Base-by-base conservation (phyloP, 2,329 filamentous ascomycete species). In the Bisporella sp. region DNA sequence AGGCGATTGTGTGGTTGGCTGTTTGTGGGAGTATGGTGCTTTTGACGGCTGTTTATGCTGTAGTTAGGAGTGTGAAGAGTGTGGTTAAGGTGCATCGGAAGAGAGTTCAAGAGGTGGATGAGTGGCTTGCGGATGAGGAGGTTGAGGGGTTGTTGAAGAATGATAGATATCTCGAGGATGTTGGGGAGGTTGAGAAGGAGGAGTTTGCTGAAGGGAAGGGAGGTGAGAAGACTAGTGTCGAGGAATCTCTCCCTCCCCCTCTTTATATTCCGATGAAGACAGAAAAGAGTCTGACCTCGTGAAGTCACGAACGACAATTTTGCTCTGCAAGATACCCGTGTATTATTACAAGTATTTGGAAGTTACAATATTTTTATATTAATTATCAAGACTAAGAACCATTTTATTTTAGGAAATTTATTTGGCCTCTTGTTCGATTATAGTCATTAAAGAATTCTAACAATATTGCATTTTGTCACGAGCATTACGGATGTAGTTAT, bases 41-140 rank as follows among this genome's bases (percentile, higher is more conserved):
- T 31, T 54, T 46, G 21, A 48, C 49, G 30, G 5, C 49, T 41
- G 46, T 49, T 40, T 57, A 57, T 48, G 52, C 47, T 45, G 37
- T 51, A 11, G 49, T 47, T 31, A 52, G 49, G 45, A 45, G 21
- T 39, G 46, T 46, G 45, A 52, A 49, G 46, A 47, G 32, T 48
- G 49, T 48, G 32, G 29, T 52, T 46, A 40, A 44, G 35, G 33
- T 56, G 47, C 54, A 54, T 52, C 46, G 47, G 35, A 50, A 41
- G 32, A 48, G 51, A 41, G 40, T 50, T 46, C 44, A 54, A 45
- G 54, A 56, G 45, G 45, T 56, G 49, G 54, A 56, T 50, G 54
- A 54, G 29, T 56, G 51, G 51, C 21, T 52, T 48, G 51, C 51
- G 21, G 51, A 56, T 48, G 54, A 56, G 45, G 54, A 56, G 21